Evolutionary conservation across 257 asterid genomes (phyloP), one percentile per base, ranked within the genome.

Genomic region (Solanum sparsipilum): DNA sequence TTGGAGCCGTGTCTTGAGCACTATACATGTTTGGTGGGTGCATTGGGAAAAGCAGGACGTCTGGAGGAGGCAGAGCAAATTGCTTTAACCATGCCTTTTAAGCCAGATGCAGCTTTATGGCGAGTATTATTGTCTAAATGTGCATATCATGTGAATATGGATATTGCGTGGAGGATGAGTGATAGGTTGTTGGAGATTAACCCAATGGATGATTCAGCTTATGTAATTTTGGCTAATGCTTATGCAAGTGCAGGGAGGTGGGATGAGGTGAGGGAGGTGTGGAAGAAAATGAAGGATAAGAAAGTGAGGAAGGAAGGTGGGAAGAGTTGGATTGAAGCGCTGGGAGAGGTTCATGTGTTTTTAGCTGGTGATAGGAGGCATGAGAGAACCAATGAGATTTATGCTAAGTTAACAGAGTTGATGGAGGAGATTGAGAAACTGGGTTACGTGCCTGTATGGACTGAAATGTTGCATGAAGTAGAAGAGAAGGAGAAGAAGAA

Each of bases 91-190:
- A 94, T 96, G 95, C 98, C 98, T 1, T 91, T 90, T 44, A 67
- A 93, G 90, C 97, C 98, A 2, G 99, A 96, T 87, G 96, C 97
- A 71, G 98, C 96, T 29, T 90, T 96, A 13, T 96, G 98, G 98
- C 92, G 99, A 23, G 90, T 91, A 13, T 65, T 95, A 71, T 86
- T 96, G 74, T 93, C 96, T 16, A 88, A 91, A 36, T 89, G 91
- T 81, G 92, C 90, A 23, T 88, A 87, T 70, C 84, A 88, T 15
- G 87, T 79, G 29, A 88, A 95, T 3, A 71, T 89, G 48, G 87
- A 87, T n/a, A 32, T 91, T 67, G 96, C 94, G 5, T 89, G 90
- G 92, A 93, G 92, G 88, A 93, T 94, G 95, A 87, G 94, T 36
- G 89, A 90, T 88, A 94, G 90, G 88, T 87, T 96, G 90, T 86